Evolutionary conservation across 75 land plant species (phyloP), one percentile per base, ranked within the genome.

Genomic region (Pinus taeda): DNA sequence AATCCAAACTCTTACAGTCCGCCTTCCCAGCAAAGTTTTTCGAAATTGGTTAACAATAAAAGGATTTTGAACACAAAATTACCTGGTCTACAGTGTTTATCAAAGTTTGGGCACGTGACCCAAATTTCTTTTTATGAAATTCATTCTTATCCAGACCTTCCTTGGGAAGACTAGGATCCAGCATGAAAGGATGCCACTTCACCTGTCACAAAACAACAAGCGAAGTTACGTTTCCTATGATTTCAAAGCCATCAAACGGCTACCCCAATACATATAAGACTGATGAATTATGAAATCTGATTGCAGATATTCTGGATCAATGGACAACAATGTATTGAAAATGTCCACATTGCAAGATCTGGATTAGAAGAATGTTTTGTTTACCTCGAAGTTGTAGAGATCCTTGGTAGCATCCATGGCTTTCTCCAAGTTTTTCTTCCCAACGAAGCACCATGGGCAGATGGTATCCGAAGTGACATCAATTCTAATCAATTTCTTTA

Each of bases 361-460:
- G 55, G 55, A 49, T 49, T 49, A 49, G 12, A 49, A 49, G 55
- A 49, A 49, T 49, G 12, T 49, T 9, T 49, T 49, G 55, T 13
- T 39, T 69, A 81, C 83, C 80, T 84, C 80, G 22, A 84, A 82
- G 7, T 26, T 56, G 61, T 77, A 84, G 9, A 55, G 45, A 24
- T 84, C 85, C 55, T 56, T 73, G 12, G 71, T 24, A 6, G 81
- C 66, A 3, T 77, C 80, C 74, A 84, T 83, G 1, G 85, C 85
- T 53, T 77, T 71, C 76, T 84, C 85, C 53, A 84, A 65, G 14
- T 64, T 37, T 57, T 78, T 85, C 81, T 84, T 84, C 69, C 85
- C 85, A 49, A 84, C 76, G 64, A 81, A 77, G 39, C 85, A 84
- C 85, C 85, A 84, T 33, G 85, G 85, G 29, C 85, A 84, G 53